These are phyloP conservation scores for Tribonema minus DNA, from an alignment of 108 stramenopile species.

Conservation along the genomic window DNA sequence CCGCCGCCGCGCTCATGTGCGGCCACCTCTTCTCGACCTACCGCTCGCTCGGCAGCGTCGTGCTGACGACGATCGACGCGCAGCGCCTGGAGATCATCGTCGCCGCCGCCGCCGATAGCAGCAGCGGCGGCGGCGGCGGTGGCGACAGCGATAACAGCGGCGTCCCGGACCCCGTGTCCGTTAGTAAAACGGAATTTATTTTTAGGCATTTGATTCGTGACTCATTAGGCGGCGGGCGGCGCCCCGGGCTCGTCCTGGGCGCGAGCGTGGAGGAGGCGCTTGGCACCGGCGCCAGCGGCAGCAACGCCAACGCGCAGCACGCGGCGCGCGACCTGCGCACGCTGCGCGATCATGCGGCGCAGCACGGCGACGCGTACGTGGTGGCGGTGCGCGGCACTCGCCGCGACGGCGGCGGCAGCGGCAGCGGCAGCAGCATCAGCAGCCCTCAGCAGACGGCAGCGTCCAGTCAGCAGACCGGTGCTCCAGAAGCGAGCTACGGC, in stretches of 20 bases:
- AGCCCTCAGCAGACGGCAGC: background rate
- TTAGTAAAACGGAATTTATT: background rate
- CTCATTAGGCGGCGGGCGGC: background rate
- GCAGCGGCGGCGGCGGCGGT: background rate
- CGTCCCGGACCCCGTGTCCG: background rate
- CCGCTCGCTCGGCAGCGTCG: slow-evolving; percentile 66
- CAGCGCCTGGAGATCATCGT: slow-evolving; percentile 24
- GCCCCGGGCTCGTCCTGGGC: background rate
- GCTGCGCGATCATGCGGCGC: too few species aligned
- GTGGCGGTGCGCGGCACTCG: background rate
- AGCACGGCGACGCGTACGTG: background rate
- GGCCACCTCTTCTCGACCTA: slow-evolving; percentile 74
- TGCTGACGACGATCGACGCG: slow-evolving; percentile 65
- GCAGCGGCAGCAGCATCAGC: background rate
- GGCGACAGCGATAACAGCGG: background rate
- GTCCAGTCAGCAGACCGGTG: slow-evolving; percentile 1
- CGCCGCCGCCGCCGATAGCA: background rate
- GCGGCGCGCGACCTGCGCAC: too few species aligned
- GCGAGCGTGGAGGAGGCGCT: slow-evolving; percentile 14
- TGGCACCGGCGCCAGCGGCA: slow-evolving; percentile 5
- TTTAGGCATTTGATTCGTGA: background rate
- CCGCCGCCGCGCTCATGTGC: slow-evolving; percentile 60
- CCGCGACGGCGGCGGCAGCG: background rate
- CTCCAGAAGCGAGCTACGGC: too few species aligned
- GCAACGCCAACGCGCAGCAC: background rate